phyloP scores from a whole-genome alignment of 768 basidiomycete genomes.

The Crucibulum laeve region DNA sequence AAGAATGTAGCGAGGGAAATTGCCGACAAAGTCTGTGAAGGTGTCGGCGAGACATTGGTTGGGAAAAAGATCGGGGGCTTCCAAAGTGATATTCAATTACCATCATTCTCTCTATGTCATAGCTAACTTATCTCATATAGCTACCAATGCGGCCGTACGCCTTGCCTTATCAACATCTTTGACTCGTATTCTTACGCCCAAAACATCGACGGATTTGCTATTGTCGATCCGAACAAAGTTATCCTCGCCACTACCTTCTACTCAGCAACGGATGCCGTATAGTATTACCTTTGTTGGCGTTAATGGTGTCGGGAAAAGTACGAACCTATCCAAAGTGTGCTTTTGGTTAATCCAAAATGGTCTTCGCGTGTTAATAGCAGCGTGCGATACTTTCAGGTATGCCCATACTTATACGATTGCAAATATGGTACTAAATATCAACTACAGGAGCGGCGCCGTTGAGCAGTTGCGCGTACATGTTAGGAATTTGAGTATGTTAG shows the following conservation, averaged over 20 bases:
- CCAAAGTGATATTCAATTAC: constrained; percentile 55
- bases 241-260: constrained; percentile 66
- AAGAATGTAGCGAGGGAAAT: constrained; percentile 99
- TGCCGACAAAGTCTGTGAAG: constrained; percentile 89
- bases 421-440: background rate
- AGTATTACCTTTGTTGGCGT: constrained; percentile 96
- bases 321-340: constrained; percentile 96
- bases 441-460: constrained; percentile 83
- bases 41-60: constrained; percentile 84
- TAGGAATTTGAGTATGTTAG: constrained; percentile 84
- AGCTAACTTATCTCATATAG: constrained; percentile 31
- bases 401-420: constrained; percentile 13
- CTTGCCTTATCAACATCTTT: constrained; percentile 79
- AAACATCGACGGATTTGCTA: constrained; percentile 94
- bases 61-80: constrained; percentile 91
- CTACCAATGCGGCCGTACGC: constrained; percentile 81
- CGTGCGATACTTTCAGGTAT: constrained; percentile 95
- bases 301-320: constrained; percentile 98
- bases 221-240: constrained; percentile 90
- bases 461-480: constrained; percentile 98
- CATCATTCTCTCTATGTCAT: constrained; percentile 2
- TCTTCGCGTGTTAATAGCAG: constrained; percentile 89
- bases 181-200: constrained; percentile 92
- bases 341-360: constrained; percentile 99
- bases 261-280: constrained; percentile 81